Base-by-base conservation (phyloP, 1,284 basidiomycete genomes). In the Fomitopsis pinicola region DNA sequence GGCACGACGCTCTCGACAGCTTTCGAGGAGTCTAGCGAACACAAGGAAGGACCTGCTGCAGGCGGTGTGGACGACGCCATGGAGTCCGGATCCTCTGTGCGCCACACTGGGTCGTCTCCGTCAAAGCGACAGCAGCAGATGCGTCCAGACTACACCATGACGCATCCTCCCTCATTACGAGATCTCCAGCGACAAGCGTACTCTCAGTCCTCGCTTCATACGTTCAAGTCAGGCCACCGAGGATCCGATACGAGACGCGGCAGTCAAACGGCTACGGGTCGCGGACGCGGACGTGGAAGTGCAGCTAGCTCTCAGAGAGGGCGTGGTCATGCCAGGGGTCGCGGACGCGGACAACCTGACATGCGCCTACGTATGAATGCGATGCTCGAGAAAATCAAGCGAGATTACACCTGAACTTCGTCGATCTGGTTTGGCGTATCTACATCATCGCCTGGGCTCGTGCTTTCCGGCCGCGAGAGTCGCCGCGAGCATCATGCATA, bases 351-450 rank as follows among this genome's bases (percentile, higher is more conserved):
- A 76, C 91, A 92, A 68, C 90, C 90, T 10, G 82, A 91, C 68
- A 92, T 92, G 91, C 87, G 86, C 65, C 71, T 88, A 59, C 83
- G 90, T 30, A 92, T 92, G 90, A 82, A 83, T 64, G 85, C 82
- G n/a, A 81, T 92, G 79, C 79, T 92, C 52, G 87, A 89, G 69
- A 87, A 85, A 71, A 91, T 92, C 65, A 88, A 89, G 73, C 82
- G 81, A 56, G 82, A 87, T 65, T 73, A 77, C 58, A 69, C 74
- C 58, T 82, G 42, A 44, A 19, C 53, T 59, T 35, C 30, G 15
- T 17, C n/a, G n/a, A 26, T 40, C 50, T 28, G 5, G 33, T 33
- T 40, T 55, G 40, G 30, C 42, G n/a, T 33, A 52, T 59, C 52
- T 33, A 33, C 8, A 33, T 33, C 30, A 33, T 33, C 30, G 30